Evolutionary conservation across 257 asterid species (phyloP).

Genomic region (Solanum paucissectum): DNA sequence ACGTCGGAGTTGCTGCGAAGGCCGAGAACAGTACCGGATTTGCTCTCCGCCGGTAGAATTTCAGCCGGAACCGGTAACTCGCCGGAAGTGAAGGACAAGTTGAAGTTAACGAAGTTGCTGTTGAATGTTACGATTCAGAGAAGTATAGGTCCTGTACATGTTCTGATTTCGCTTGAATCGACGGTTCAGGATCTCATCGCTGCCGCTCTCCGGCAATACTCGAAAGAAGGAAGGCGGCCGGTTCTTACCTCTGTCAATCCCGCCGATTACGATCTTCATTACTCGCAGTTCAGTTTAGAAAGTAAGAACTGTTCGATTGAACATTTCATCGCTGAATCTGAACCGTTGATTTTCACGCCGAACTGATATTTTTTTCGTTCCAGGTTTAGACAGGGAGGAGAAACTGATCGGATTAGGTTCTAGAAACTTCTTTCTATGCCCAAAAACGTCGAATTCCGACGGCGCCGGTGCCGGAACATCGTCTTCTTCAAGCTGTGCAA

Average conservation of each 20-base stretch:
- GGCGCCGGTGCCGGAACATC: neutral
- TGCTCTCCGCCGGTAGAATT: slow-evolving; percentile 8
- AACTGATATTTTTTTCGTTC: neutral
- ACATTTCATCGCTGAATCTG: neutral
- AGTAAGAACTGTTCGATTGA: slow-evolving; percentile 26
- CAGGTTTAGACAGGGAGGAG: slow-evolving; percentile 63
- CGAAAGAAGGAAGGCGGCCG: slow-evolving; percentile 64
- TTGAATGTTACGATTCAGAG: slow-evolving; percentile 74
- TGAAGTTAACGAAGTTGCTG: slow-evolving; percentile 56
- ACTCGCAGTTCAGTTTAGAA: slow-evolving; percentile 85
- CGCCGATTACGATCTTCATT: slow-evolving; percentile 60
- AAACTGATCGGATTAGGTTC: slow-evolving; percentile 60
- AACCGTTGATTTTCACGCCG: neutral
- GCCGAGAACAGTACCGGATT: slow-evolving; percentile 74
- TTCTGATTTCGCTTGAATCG: slow-evolving; percentile 56
- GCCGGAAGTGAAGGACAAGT: slow-evolving; percentile 5
- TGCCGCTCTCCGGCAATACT: slow-evolving; percentile 56
- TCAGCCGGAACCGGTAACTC: neutral
- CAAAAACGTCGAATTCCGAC: slow-evolving; percentile 4
- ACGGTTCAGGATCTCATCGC: slow-evolving; percentile 64
- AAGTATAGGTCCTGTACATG: slow-evolving; percentile 70
- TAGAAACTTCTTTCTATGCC: slow-evolving; percentile 67
- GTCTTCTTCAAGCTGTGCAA: slow-evolving; percentile 29
- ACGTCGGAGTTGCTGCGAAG: slow-evolving; percentile 22
- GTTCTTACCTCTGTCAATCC: slow-evolving; percentile 21